A percentile compares a stretch with the other conserved stretches of the same genome.
Conservation (phyloP, 805 yeast genomes). For the Kodamaea leandrae region DNA sequence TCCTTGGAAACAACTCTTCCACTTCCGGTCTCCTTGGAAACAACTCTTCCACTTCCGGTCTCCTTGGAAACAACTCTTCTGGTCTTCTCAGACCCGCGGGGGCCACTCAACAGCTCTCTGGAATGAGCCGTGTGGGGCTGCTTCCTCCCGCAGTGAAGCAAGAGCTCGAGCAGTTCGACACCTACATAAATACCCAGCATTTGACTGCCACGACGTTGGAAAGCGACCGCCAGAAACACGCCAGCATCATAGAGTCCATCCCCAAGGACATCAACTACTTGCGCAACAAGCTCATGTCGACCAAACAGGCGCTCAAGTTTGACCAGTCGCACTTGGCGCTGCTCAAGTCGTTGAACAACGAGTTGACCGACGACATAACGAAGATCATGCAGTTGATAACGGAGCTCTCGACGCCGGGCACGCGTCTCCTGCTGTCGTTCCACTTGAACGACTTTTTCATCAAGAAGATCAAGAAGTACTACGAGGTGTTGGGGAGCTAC, state of each 20-base stretch:
- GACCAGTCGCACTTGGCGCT: conserved; percentile 40
- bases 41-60: conserved; percentile 14
- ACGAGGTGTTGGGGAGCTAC: conserved; percentile 49
- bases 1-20: conserved; percentile 12
- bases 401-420: conserved; percentile 53
- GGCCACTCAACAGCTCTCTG: conserved; percentile 44
- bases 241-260: conserved; percentile 61
- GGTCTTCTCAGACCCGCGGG: conserved; percentile 22
- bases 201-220: conserved; percentile 66
- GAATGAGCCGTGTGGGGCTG: conserved; percentile 74
- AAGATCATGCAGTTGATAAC: conserved; percentile 52
- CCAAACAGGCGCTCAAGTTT: conserved; percentile 59
- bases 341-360: conserved; percentile 38
- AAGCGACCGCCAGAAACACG: conserved; percentile 60
- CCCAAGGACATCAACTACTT: conserved; percentile 71
- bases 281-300: conserved; percentile 56
- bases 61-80: conserved; percentile 9
- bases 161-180: conserved; percentile 68
- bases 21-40: conserved; percentile 16
- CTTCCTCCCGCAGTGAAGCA: conserved; percentile 67
- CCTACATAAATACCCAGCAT: conserved; percentile 71
- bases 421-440: conserved; percentile 51
- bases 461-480: conserved; percentile 49
- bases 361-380: conserved; percentile 48
- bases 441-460: conserved; percentile 58